A percentile compares a stretch with the other conserved stretches of the same genome.
Evolutionary conservation across 441 rosid species (phyloP).

Genomic region (Adansonia grandidieri): DNA sequence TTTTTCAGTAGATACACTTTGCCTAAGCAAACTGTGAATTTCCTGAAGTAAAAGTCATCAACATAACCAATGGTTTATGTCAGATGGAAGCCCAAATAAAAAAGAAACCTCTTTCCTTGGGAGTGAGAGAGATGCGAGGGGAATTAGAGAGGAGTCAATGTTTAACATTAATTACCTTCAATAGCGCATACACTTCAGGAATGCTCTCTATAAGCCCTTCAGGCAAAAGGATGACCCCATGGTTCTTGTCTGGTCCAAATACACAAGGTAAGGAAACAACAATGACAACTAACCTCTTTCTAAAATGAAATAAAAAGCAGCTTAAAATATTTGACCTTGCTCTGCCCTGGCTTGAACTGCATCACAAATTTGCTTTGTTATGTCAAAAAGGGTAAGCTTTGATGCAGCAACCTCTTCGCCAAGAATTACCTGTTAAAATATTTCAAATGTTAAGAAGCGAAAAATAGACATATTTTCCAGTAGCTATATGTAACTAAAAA

Average conservation of each 20-base stretch:
- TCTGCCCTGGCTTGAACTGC: constrained; percentile 96
- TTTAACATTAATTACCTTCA: constrained; percentile 62
- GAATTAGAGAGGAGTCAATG: constrained; percentile 3
- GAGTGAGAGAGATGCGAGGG: background rate
- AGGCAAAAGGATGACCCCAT: constrained; percentile 94
- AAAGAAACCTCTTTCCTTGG: background rate
- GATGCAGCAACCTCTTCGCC: constrained; percentile 99
- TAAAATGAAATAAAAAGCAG: constrained; percentile 30
- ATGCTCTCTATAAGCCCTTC: constrained; percentile 99
- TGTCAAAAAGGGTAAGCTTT: constrained; percentile 92
- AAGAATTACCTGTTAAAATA: constrained; percentile 67
- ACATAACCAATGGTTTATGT: constrained; percentile 12
- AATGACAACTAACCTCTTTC: constrained; percentile 4
- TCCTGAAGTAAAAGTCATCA: constrained; percentile 61
- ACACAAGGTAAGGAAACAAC: constrained; percentile 30
- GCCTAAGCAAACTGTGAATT: constrained; percentile 85
- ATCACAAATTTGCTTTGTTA: constrained; percentile 86
- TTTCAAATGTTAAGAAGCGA: constrained; percentile 1
- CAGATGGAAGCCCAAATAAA: background rate
- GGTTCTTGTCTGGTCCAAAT: constrained; percentile 73
- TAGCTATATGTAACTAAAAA: constrained; percentile 6
- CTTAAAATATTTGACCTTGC: constrained; percentile 53
- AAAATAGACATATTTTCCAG: background rate
- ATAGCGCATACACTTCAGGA: constrained; percentile 92
- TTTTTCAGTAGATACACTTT: constrained; percentile 68